A percentile compares a stretch with the other conserved stretches of the same genome.
Evolutionary conservation across 768 basidiomycete genomes (phyloP).

Genomic region (Amylocystis lapponica): DNA sequence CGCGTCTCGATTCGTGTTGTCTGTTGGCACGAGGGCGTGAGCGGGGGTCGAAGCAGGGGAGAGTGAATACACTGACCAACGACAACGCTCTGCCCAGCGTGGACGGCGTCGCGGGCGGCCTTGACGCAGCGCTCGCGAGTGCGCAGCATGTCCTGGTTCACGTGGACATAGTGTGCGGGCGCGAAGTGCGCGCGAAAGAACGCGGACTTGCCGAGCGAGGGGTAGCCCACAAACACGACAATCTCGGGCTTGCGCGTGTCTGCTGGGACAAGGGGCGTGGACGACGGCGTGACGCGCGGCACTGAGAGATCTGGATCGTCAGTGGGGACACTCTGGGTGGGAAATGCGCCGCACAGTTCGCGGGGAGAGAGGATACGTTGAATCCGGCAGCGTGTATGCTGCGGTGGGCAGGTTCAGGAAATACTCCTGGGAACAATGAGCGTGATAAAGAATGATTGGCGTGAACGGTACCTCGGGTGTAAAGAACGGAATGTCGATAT

Average conservation of each 20-base stretch:
- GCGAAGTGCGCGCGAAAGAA: constrained; percentile 71
- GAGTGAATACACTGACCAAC: constrained; percentile 48
- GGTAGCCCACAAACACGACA: constrained; percentile 57
- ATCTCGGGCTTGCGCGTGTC: constrained; percentile 31
- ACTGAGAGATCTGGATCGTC: constrained; percentile 26
- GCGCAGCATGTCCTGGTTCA: constrained; percentile 83
- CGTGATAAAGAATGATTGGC: not conserved
- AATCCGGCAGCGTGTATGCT: constrained; percentile 62
- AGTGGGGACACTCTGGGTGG: not conserved
- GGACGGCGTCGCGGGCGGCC: constrained; percentile 49
- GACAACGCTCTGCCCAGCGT: constrained; percentile 59
- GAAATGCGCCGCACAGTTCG: constrained; percentile 13
- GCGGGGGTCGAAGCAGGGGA: not conserved
- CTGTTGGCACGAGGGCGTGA: constrained; percentile 32
- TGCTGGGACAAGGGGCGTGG: constrained; percentile 39
- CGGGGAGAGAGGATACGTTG: constrained; percentile 44
- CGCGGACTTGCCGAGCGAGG: constrained; percentile 73
- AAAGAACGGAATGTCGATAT: constrained; percentile 64
- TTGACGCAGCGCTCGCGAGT: constrained; percentile 73
- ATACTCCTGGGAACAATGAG: constrained; percentile 52
- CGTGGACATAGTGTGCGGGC: constrained; percentile 63
- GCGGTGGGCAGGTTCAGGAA: constrained; percentile 51
- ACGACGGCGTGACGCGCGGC: constrained; percentile 45
- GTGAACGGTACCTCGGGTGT: constrained; percentile 72
- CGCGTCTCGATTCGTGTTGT: constrained; percentile 86